Base-by-base conservation (phyloP, 495 filamentous ascomycete species). In the Venustampulla echinocandica region DNA sequence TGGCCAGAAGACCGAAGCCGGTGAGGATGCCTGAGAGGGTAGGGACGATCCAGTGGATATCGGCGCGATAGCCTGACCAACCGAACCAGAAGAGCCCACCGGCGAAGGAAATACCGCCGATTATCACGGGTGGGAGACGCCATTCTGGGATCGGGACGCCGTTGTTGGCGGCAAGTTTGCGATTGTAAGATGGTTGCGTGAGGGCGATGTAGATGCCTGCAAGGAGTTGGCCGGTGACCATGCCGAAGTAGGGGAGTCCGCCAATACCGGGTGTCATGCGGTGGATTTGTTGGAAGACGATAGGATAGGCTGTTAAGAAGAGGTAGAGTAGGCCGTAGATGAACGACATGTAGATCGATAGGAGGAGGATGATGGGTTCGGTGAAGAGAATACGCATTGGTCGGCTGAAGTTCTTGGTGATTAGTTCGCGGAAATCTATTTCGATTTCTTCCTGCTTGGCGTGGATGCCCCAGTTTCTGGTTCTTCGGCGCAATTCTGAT, bases 381-480 rank as follows among this genome's bases (percentile, higher is more conserved):
- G 70, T 74, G 55, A 92, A 73, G 9, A 94, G 75, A 45, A 95
- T 78, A 43, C 82, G 74, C 54, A 95, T 64, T 0, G 88, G 89
- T 27, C 89, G 78, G 49, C 69, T 75, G 62, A 92, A 89, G 63
- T 94, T 93, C 74, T 90, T 90, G 50, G 70, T 76, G 32, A 94
- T 32, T 10, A 94, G 69, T 64, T 93, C 85, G 22, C 70, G 62
- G 52, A 93, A 71, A 64, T 92, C 83, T 44, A 96, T 73, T 61
- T 93, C 87, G 51, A 93, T 88, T 66, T 94, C 87, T 59, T 94
- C 89, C 61, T 94, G 85, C 59, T 89, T 93, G 37, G 88, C 85
- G 65, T 94, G 87, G 52, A 95, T 93, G 36, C 86, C 89, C 87
- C 88, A 93, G 66, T 93, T 94, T 59, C 79, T 76, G 5, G 89